phyloP scores from a whole-genome alignment of 1,284 basidiomycete genomes.

The Baeospora myosura region DNA sequence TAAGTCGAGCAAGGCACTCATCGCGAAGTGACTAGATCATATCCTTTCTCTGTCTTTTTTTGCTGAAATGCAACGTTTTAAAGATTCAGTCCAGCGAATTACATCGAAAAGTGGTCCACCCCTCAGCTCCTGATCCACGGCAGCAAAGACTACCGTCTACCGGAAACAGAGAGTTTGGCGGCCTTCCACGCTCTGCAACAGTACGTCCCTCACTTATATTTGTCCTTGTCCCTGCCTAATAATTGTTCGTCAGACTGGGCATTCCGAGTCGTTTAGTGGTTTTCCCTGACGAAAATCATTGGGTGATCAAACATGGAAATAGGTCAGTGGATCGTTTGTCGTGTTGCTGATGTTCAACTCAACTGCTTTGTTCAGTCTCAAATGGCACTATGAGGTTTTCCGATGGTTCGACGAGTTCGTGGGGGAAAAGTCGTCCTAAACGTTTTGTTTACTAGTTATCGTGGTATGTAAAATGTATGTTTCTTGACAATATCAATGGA shows the following conservation, averaged over 20 bases:
- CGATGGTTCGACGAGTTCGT: constrained; percentile 78
- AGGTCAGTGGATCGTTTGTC: constrained; percentile 34
- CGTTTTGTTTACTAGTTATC: too few species aligned
- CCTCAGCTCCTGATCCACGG: constrained; percentile 83
- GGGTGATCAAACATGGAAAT: constrained; percentile 75
- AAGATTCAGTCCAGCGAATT: constrained; percentile 70
- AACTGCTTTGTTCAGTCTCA: constrained; percentile 38
- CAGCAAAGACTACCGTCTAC: constrained; percentile 79
- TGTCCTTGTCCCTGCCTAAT: constrained; percentile 17
- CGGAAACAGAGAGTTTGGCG: constrained; percentile 77
- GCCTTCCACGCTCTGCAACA: constrained; percentile 77
- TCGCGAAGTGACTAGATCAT: constrained; percentile 40
- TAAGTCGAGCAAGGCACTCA: constrained; percentile 43
- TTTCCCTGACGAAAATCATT: constrained; percentile 93
- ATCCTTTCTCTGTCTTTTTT: neutral
- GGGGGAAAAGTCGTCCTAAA: constrained; percentile 35
- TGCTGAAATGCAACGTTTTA: neutral
- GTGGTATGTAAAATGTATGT: too few species aligned
- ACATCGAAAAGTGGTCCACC: constrained; percentile 77
- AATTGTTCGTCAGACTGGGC: constrained; percentile 42
- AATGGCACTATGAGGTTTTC: constrained; percentile 87
- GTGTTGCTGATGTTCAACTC: neutral
- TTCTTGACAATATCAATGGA: too few species aligned
- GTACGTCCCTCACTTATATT: constrained; percentile 34
- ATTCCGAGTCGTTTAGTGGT: constrained; percentile 80